Conservation (phyloP, 2,329 filamentous ascomycete genomes). For the Macrophomina phaseolina region DNA sequence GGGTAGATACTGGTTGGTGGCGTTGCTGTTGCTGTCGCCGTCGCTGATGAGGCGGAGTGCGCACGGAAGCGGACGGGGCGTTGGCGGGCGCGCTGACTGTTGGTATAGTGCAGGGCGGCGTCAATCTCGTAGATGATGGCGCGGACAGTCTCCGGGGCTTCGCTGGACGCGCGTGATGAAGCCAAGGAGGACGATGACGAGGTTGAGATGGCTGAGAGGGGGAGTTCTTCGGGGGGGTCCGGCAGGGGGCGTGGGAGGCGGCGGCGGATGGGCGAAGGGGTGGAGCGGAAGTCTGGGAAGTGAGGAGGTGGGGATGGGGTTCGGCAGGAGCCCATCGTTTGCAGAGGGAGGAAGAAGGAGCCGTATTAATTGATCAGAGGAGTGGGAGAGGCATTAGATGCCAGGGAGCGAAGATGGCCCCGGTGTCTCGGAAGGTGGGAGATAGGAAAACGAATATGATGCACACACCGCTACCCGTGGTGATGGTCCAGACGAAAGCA, state of each 20-base stretch:
- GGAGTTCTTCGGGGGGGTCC: constrained; percentile 9
- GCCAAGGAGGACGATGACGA: background rate
- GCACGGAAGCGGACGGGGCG: background rate
- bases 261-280: constrained; percentile 12
- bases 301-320: constrained; percentile 21
- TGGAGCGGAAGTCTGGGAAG: constrained; percentile 22
- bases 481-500: background rate
- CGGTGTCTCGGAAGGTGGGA: background rate
- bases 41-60: background rate
- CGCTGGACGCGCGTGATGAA: background rate
- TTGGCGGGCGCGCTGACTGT: background rate
- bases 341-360: background rate
- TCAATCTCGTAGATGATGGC: constrained; percentile 35
- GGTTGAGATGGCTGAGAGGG: background rate
- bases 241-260: constrained; percentile 23
- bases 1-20: background rate
- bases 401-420: background rate
- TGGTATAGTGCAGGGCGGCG: constrained; percentile 29
- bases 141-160: constrained; percentile 27
- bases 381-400: background rate
- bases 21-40: background rate
- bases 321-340: constrained; percentile 5
- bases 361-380: background rate
- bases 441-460: background rate
- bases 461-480: constrained; percentile 4